Conservation (phyloP, 495 filamentous ascomycete species). For the Aspergillus leporis region DNA sequence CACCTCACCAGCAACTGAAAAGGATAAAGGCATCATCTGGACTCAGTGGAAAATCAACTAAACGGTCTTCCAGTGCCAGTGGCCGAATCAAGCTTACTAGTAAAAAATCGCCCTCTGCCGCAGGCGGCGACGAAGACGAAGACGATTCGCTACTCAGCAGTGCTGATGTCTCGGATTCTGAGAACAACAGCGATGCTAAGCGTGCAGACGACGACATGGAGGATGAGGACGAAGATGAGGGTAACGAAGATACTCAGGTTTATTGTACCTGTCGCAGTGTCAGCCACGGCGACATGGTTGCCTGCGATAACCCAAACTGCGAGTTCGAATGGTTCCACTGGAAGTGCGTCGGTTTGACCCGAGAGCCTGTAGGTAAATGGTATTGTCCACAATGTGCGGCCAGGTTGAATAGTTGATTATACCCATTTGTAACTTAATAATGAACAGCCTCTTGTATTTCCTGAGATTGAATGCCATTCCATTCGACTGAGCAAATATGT, state of each 20-base stretch:
- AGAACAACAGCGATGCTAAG: conserved; percentile 39
- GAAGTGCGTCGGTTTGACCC: conserved; percentile 86
- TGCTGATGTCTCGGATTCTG: conserved; percentile 52
- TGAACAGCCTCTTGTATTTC: conserved; percentile 4
- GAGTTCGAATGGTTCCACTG: conserved; percentile 98
- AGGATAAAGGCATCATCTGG: conserved; percentile 44
- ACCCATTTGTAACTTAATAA: conserved; percentile 6
- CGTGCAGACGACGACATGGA: conserved; percentile 58
- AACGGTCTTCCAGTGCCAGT: conserved; percentile 50
- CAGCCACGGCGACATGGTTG: conserved; percentile 96
- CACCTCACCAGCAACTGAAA: conserved; percentile 64
- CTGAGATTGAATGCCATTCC: conserved; percentile 7
- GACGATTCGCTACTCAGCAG: conserved; percentile 58
- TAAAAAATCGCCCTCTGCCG: conserved; percentile 60
- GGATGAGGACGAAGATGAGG: conserved; percentile 77
- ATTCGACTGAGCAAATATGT: not conserved
- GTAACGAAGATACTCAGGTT: conserved; percentile 81
- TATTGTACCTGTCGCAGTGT: conserved; percentile 94
- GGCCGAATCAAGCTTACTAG: conserved; percentile 39
- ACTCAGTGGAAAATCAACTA: conserved; percentile 52
- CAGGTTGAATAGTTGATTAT: conserved; percentile 50
- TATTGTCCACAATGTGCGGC: conserved; percentile 81
- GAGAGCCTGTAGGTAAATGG: conserved; percentile 90
- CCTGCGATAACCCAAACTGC: conserved; percentile 92
- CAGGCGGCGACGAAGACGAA: conserved; percentile 65